Base-by-base conservation (phyloP, 2,329 filamentous ascomycete species). In the Claviceps sorghi region DNA sequence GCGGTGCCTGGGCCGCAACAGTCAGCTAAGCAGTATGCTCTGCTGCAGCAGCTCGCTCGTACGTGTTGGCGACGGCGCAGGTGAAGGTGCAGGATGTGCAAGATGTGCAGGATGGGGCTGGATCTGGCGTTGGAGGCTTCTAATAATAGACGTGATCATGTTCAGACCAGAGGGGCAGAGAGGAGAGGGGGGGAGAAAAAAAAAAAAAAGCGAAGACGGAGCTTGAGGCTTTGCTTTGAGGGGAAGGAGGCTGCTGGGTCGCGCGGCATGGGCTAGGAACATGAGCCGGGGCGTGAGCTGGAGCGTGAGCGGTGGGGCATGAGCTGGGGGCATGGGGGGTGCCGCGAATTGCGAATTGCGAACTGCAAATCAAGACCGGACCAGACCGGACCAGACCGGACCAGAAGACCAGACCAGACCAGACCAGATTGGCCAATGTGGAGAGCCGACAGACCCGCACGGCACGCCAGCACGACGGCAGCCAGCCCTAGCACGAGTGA, bases 91-190 rank as follows among this genome's bases (percentile, higher is more conserved):
- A 34, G 32, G 34, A 15, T 15, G 34, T 3, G 10, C 4, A 13
- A 15, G 34, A 3, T 53, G 62, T 53, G 62, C 56, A 59, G 57
- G 57, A 62, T 72, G 72, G 71, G 72, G 72, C 70, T 73, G 71
- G 69, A 73, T 70, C 69, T 71, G 69, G 69, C 66, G 69, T 61
- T 69, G 66, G 67, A 65, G 69, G 70, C 62, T 74, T 68, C 72
- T 74, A 75, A 74, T 72, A 71, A 73, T 74, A 75, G 72, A 70
- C 52, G 52, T 49, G 52, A 55, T 71, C 65, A 67, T 71, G 70
- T 69, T 70, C 66, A 67, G 62, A 58, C 52, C 54, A 53, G 58
- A 57, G 55, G 56, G 56, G 56, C 17, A 19, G 29, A 46, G 54
- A 55, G 55, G 56, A 53, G 58, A 53, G 53, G 57, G 54, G 54